Conservation (phyloP, 306 rosid genomes). For the Acacia melanoxylon region DNA sequence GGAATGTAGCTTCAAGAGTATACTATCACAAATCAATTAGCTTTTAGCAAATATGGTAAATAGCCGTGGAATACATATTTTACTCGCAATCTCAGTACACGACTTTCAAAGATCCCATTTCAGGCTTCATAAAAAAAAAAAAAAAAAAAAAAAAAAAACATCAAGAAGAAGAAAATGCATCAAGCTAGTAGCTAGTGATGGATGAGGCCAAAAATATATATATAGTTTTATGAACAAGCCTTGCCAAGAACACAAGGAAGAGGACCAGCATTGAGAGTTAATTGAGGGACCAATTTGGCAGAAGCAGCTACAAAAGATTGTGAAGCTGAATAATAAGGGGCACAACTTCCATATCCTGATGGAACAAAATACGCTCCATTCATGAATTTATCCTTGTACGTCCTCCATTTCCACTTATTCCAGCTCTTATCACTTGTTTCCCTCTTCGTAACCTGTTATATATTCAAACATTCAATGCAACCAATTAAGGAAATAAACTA, state of each 20-base stretch:
- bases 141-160: too few species aligned
- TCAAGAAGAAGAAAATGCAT: not conserved
- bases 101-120: not conserved
- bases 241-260: slow-evolving; percentile 51
- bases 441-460: slow-evolving; percentile 71
- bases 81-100: not conserved
- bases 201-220: not conserved
- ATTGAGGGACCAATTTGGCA: slow-evolving; percentile 58
- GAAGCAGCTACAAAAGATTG: slow-evolving; percentile 53
- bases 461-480: not conserved
- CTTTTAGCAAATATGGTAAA: not conserved
- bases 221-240: slow-evolving; percentile 41
- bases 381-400: slow-evolving; percentile 54
- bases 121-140: too few species aligned
- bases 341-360: slow-evolving; percentile 84
- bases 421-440: slow-evolving; percentile 45
- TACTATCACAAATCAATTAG: not conserved
- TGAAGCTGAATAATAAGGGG: slow-evolving; percentile 49
- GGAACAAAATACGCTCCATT: slow-evolving; percentile 88
- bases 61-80: not conserved
- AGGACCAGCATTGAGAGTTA: slow-evolving; percentile 73
- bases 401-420: slow-evolving; percentile 87
- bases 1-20: not conserved
- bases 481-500: not conserved
- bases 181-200: not conserved